Evolutionary conservation across 2,329 filamentous ascomycete genomes (phyloP).

Genomic region (Hymenotorrendiella dingleyae): DNA sequence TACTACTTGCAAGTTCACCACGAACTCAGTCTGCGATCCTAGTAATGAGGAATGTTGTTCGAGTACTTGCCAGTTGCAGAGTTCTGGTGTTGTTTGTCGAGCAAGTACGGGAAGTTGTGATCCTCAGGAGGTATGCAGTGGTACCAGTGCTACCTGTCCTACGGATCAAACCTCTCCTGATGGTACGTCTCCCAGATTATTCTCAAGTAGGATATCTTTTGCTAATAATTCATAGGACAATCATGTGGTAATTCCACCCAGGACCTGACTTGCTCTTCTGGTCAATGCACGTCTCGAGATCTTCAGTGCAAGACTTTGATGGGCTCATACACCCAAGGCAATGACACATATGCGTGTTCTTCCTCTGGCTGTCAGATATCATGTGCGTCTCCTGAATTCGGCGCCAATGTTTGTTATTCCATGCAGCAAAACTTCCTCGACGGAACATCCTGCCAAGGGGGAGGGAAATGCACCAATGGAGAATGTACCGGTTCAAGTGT

Average conservation of each 20-base stretch:
- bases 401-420: conserved; percentile 59
- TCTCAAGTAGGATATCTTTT: conserved; percentile 10
- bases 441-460: conserved; percentile 76
- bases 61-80: conserved; percentile 58
- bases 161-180: conserved; percentile 63
- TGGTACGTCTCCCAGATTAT: conserved; percentile 37
- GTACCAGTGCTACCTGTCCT: conserved; percentile 67
- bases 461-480: conserved; percentile 75
- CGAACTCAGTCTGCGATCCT: conserved; percentile 67
- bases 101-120: conserved; percentile 76
- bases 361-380: conserved; percentile 66
- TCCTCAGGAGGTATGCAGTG: conserved; percentile 75
- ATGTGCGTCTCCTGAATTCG: conserved; percentile 65
- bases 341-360: conserved; percentile 76
- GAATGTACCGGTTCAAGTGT: conserved; percentile 66
- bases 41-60: conserved; percentile 79
- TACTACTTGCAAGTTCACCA: conserved; percentile 77
- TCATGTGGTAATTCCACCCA: conserved; percentile 56
- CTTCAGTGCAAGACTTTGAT: conserved; percentile 83
- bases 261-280: conserved; percentile 73
- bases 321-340: conserved; percentile 65
- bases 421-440: conserved; percentile 92
- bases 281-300: conserved; percentile 90
- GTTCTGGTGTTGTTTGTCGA: conserved; percentile 70
- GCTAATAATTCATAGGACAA: conserved; percentile 35